phyloP scores from a whole-genome alignment of 306 rosid genomes.

The Oxytropis ochrocephala region DNA sequence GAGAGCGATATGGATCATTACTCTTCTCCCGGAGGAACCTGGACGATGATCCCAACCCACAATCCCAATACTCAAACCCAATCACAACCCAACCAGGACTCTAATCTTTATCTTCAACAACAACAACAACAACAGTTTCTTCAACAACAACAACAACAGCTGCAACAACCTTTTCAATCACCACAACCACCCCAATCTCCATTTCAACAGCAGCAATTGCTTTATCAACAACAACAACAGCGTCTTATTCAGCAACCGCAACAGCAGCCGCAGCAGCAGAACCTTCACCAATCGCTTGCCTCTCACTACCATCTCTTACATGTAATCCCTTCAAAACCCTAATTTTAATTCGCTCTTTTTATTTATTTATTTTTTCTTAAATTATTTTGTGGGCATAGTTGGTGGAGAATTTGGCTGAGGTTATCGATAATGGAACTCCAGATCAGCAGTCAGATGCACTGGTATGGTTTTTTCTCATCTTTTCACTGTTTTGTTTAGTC shows the following conservation, averaged over 20 bases:
- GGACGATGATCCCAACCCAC: conserved; percentile 78
- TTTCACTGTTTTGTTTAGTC: not conserved
- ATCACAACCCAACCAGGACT: conserved; percentile 54
- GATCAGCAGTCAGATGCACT: conserved; percentile 82
- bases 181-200: conserved; percentile 32
- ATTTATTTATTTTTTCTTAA: not conserved
- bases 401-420: conserved; percentile 83
- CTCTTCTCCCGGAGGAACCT: conserved; percentile 63
- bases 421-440: conserved; percentile 61
- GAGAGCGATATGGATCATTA: conserved; percentile 53
- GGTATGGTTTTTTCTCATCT: conserved; percentile 29
- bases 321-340: conserved; percentile 28
- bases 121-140: conserved; percentile 42
- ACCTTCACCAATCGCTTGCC: conserved; percentile 78
- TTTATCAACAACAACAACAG: conserved; percentile 50
- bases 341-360: not conserved
- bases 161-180: conserved; percentile 27
- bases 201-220: conserved; percentile 35
- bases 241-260: conserved; percentile 25
- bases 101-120: conserved; percentile 46
- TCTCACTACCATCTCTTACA: conserved; percentile 78
- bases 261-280: conserved; percentile 41
- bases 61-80: conserved; percentile 39
- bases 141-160: conserved; percentile 40
- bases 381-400: conserved; percentile 36